Evolutionary conservation across 2,329 filamentous ascomycete genomes (phyloP), one percentile per base, ranked within the genome.

Genomic region (Fusarium nodosum): DNA sequence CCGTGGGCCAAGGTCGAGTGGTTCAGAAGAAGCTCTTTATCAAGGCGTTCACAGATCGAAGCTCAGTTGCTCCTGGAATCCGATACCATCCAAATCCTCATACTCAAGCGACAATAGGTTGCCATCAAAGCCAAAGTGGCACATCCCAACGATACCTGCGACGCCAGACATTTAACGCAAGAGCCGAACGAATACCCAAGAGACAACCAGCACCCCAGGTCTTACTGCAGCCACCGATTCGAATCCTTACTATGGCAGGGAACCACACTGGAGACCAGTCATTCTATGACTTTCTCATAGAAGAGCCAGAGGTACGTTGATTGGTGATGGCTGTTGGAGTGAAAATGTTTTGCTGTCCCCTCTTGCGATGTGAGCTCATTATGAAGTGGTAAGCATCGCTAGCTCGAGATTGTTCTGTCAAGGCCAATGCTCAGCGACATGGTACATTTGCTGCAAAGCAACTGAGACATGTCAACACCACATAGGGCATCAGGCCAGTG

Each of bases 261-360:
- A 71, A 72, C 30, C 68, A 70, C 22, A 56, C 48, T 22, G 69
- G 58, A 56, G 73, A 75, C 46, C 68, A 71, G 70, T 73, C 73
- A 63, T 74, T 75, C 60, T 75, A 75, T 72, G 73, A 75, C 68
- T 75, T 75, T 65, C 64, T 75, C 71, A 74, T 75, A 60, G 73
- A 75, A 45, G 73, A 75, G 18, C 65, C 69, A 34, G 71, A 75
- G 73, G 73, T 75, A 74, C 56, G 73, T 73, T 36, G 33, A 39
- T 33, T 55, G 34, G 38, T 39, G 42, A 28, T 42, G 45, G 31
- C 16, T 38, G n/a, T 42, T 30, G 38, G n/a, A 22, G 31, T 30
- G 31, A 39, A 52, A 50, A 56, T 41, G 48, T 16, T 51, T 42
- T 52, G 36, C 38, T 60, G 51, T 61, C 56, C 64, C 56, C 47